Conservation (phyloP, 345 rosid species). For the Theobroma cacao region DNA sequence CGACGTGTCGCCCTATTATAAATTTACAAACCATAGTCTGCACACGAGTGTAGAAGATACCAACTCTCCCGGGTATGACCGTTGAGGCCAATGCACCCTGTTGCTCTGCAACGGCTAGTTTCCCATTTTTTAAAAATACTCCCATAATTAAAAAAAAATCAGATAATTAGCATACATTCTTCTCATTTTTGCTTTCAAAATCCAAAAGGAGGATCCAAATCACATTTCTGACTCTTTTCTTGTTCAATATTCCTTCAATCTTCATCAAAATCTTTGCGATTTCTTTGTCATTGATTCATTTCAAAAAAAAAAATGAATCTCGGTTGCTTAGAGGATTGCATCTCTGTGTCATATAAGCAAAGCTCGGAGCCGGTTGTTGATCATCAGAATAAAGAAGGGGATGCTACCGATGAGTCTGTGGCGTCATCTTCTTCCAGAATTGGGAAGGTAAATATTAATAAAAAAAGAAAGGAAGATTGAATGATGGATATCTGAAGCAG, state of each 20-base stretch:
- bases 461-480: not conserved
- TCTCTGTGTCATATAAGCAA: not conserved
- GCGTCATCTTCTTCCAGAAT: constrained; percentile 42
- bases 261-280: not conserved
- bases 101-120: constrained; percentile 2
- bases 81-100: not conserved
- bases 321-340: constrained; percentile 9
- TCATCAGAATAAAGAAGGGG: constrained; percentile 26
- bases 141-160: too few relatives aligned
- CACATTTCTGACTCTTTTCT: not conserved
- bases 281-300: not conserved
- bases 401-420: constrained; percentile 21
- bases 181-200: not conserved
- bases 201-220: not conserved
- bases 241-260: not conserved
- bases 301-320: not conserved
- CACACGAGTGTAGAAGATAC: not conserved
- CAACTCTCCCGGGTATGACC: not conserved
- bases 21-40: not conserved
- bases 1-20: not conserved
- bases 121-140: not conserved
- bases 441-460: constrained; percentile 55
- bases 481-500: not conserved
- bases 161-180: not conserved
- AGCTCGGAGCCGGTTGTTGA: not conserved